Evolutionary conservation across 495 filamentous ascomycete genomes (phyloP).

Genomic region (Aspergillus heteromorphus): DNA sequence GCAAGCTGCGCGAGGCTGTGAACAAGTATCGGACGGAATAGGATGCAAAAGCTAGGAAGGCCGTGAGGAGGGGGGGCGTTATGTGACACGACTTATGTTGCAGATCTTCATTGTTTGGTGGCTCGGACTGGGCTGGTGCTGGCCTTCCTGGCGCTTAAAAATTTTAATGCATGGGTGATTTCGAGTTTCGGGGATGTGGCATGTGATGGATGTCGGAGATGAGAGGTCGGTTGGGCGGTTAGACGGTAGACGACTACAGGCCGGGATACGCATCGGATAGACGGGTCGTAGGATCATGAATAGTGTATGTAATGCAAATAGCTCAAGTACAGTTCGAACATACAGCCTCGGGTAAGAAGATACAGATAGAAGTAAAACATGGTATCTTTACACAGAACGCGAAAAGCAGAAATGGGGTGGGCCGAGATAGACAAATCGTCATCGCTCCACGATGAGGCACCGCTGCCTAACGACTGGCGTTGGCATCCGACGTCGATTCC

Average conservation of each 20-base stretch:
- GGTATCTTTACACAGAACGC: conserved; percentile 8
- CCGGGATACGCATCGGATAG: neutral
- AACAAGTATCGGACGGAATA: conserved; percentile 43
- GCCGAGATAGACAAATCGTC: neutral
- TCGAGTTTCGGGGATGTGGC: neutral
- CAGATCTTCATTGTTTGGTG: neutral
- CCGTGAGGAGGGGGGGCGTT: neutral
- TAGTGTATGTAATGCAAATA: neutral
- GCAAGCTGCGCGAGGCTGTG: conserved; percentile 70
- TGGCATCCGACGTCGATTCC: neutral
- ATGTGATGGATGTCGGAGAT: conserved; percentile 3
- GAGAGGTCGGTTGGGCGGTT: neutral
- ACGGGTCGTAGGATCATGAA: neutral
- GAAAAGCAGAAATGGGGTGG: neutral
- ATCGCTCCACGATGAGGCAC: neutral
- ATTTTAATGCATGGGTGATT: neutral
- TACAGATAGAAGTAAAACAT: neutral
- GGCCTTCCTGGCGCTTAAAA: neutral
- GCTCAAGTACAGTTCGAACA: neutral
- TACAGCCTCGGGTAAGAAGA: neutral
- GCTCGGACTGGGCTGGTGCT: neutral
- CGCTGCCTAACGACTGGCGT: neutral
- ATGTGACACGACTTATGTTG: neutral
- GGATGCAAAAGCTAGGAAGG: neutral
- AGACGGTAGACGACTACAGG: neutral